Evolutionary conservation across 352 stramenopile genomes (phyloP).

Genomic region (Globisporangium acanthophoron): DNA sequence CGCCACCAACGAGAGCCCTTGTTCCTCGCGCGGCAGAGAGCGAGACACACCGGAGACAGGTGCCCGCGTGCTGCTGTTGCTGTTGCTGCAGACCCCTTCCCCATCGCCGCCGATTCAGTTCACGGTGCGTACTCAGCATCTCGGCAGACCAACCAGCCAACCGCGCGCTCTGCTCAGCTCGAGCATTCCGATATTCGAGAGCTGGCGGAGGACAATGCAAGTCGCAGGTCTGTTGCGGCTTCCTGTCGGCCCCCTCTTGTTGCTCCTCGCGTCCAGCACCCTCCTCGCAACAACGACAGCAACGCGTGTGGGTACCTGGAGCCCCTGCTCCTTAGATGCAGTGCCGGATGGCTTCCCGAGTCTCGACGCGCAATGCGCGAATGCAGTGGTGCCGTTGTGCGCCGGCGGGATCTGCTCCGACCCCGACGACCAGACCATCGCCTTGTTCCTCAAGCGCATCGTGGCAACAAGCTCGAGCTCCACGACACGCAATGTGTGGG

Average conservation of each 20-base stretch:
- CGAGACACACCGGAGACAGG: background rate
- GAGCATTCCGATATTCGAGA: background rate
- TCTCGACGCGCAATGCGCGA: constrained; percentile 31
- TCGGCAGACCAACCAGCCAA: background rate
- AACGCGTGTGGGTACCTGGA: constrained; percentile 25
- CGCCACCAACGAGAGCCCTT: background rate
- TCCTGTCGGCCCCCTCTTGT: background rate
- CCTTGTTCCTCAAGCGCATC: constrained; percentile 52
- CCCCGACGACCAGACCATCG: constrained; percentile 36
- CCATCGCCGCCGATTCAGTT: no score
- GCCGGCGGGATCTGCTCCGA: constrained; percentile 36
- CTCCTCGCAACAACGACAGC: background rate
- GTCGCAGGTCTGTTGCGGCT: background rate
- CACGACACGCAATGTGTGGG: constrained; percentile 25
- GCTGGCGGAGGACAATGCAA: background rate
- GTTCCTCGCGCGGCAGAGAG: background rate
- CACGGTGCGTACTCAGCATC: no score
- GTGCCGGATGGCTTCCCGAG: constrained; percentile 16
- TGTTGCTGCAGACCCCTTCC: background rate
- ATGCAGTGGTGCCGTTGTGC: constrained; percentile 37
- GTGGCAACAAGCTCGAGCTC: constrained; percentile 15
- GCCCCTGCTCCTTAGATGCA: constrained; percentile 24
- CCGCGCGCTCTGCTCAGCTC: background rate
- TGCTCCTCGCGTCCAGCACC: background rate
- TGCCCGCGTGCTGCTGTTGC: background rate